phyloP scores from a whole-genome alignment of 1,284 basidiomycete species.

The Entoloma clypeatum region DNA sequence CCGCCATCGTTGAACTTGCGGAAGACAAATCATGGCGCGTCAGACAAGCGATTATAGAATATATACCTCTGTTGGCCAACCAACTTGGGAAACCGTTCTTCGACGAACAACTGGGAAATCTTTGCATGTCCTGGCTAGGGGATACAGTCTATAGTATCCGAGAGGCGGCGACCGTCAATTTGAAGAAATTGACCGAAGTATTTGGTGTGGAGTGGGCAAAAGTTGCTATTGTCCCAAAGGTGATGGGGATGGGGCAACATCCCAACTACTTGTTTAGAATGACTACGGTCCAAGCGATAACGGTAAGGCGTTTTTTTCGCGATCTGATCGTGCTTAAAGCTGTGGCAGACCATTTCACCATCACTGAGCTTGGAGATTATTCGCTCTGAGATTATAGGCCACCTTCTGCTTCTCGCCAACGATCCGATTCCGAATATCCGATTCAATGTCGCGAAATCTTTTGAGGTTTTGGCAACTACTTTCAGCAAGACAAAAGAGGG shows the following conservation, averaged over 20 bases:
- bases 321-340: conserved; percentile 11
- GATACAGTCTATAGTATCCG: conserved; percentile 99
- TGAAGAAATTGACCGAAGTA: conserved; percentile 97
- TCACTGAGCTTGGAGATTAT: conserved; percentile 82
- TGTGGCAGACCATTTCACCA: conserved; percentile 83
- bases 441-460: conserved; percentile 96
- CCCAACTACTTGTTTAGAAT: conserved; percentile 98
- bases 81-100: conserved; percentile 98
- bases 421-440: conserved; percentile 99
- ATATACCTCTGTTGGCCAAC: conserved; percentile 92
- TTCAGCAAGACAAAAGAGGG: conserved; percentile 66
- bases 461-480: conserved; percentile 81
- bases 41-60: conserved; percentile 99
- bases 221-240: conserved; percentile 93
- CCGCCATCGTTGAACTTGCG: conserved; percentile 96
- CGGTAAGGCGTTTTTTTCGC: conserved; percentile 50
- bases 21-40: conserved; percentile 99
- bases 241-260: conserved; percentile 96
- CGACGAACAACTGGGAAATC: conserved; percentile 93
- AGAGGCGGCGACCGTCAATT: conserved; percentile 94
- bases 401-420: conserved; percentile 78
- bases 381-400: conserved; percentile 81
- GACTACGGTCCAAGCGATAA: conserved; percentile 99
- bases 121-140: conserved; percentile 99
- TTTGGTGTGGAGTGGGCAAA: conserved; percentile 99